These are phyloP conservation scores for Phellopilus nigrolimitatus DNA, from an alignment of 1,284 basidiomycete species.

Conservation along the genomic window DNA sequence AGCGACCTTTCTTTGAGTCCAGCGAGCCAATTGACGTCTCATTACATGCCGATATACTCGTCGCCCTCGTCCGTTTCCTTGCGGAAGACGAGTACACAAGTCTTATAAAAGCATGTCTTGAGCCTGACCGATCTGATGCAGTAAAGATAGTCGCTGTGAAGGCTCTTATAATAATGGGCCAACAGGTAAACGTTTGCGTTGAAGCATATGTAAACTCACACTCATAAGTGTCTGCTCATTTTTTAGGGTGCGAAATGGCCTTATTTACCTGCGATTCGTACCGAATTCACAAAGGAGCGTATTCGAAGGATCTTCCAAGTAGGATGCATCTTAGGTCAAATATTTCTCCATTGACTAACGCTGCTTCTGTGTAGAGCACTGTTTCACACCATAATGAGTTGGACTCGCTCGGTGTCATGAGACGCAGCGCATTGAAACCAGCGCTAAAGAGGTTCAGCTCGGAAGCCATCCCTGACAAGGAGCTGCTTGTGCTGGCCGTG, in stretches of 20 bases:
- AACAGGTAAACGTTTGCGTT: constrained; percentile 9
- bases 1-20: constrained; percentile 67
- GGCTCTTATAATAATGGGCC: constrained; percentile 52
- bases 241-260: constrained; percentile 48
- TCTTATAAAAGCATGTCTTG: constrained; percentile 60
- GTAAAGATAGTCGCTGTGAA: constrained; percentile 76
- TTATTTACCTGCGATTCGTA: constrained; percentile 44
- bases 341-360: constrained; percentile 11
- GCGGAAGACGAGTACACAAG: constrained; percentile 54
- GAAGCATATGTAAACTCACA: background rate
- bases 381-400: constrained; percentile 49
- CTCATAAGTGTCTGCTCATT: constrained; percentile 5
- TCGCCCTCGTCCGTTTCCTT: constrained; percentile 66
- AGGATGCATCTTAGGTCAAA: constrained; percentile 22
- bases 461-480: constrained; percentile 58
- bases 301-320: constrained; percentile 56
- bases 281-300: constrained; percentile 45
- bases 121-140: constrained; percentile 72
- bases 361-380: constrained; percentile 39
- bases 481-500: constrained; percentile 60
- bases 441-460: constrained; percentile 52
- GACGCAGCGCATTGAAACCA: constrained; percentile 51
- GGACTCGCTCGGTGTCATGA: constrained; percentile 50
- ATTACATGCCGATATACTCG: constrained; percentile 72
- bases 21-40: constrained; percentile 73